These are phyloP conservation scores for Amauroascus verrucosus DNA, from an alignment of 2,329 filamentous ascomycete species.

Conservation along the genomic window DNA sequence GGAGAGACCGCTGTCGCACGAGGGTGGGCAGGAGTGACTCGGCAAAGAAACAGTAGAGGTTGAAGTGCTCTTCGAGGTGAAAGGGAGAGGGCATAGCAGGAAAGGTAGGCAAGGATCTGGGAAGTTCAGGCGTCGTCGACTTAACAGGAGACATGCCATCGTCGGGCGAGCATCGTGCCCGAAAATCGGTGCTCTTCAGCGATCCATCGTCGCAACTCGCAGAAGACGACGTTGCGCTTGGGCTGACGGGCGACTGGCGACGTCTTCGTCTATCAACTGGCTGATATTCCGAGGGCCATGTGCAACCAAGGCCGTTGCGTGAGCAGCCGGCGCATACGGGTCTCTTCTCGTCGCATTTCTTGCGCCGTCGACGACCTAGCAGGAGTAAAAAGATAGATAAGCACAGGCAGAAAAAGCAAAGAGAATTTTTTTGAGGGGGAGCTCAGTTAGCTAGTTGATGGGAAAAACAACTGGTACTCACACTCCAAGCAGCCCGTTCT, in stretches of 20 bases:
- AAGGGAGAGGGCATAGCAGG: background rate
- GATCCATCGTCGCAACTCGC: background rate
- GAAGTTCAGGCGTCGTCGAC: background rate
- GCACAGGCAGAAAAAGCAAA: background rate
- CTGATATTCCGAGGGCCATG: background rate
- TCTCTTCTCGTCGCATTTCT: conserved; percentile 13
- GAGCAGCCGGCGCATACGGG: conserved; percentile 9
- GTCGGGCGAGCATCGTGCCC: background rate
- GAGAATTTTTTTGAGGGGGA: background rate
- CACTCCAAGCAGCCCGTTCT: background rate
- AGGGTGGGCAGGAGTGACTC: background rate
- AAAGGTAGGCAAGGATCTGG: background rate
- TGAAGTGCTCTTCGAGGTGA: background rate
- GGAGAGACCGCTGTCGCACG: background rate
- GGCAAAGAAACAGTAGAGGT: background rate
- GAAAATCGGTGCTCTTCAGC: background rate
- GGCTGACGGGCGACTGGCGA: background rate
- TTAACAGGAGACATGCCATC: background rate
- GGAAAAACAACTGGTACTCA: background rate
- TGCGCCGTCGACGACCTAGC: conserved; percentile 9
- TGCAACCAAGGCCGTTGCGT: conserved; percentile 3
- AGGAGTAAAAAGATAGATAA: background rate
- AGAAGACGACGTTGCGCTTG: background rate
- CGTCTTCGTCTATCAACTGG: background rate
- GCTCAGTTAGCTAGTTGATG: no score